These are phyloP conservation scores for Ambrosia artemisiifolia DNA, from an alignment of 129 eudicot genomes.

Conservation along the genomic window DNA sequence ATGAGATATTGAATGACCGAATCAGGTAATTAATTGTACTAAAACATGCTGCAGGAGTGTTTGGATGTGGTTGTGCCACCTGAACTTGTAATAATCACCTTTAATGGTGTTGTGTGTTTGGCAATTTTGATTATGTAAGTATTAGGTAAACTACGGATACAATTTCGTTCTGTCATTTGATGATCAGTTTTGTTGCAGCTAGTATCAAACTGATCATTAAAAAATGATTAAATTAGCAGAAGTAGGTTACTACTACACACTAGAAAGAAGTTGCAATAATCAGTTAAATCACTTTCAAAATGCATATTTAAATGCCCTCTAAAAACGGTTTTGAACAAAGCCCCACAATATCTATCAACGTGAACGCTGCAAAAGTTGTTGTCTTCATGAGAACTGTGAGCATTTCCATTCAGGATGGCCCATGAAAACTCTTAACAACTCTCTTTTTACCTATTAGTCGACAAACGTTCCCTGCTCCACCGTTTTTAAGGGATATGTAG, in stretches of 20 bases:
- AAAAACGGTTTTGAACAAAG: too few relatives aligned
- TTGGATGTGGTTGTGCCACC: background rate
- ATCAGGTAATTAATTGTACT: background rate
- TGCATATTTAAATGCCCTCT: too few relatives aligned
- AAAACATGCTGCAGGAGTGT: background rate
- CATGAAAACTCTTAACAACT: too few relatives aligned
- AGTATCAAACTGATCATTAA: background rate
- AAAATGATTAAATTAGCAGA: too few relatives aligned
- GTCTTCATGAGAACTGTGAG: background rate
- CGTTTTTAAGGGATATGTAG: background rate
- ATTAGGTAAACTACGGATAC: background rate
- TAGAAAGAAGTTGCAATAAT: too few relatives aligned
- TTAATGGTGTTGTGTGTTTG: background rate
- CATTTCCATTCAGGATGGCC: too few relatives aligned
- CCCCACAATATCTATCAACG: background rate
- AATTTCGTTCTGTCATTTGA: background rate
- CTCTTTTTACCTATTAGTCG: too few relatives aligned
- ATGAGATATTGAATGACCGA: background rate
- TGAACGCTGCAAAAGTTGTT: background rate
- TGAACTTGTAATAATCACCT: background rate
- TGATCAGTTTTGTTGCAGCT: background rate
- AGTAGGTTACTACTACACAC: background rate
- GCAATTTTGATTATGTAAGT: background rate
- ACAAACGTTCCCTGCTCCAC: background rate
- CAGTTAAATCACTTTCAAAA: background rate